phyloP scores from a whole-genome alignment of 495 filamentous ascomycete genomes.

The Talaromyces stipitatus region DNA sequence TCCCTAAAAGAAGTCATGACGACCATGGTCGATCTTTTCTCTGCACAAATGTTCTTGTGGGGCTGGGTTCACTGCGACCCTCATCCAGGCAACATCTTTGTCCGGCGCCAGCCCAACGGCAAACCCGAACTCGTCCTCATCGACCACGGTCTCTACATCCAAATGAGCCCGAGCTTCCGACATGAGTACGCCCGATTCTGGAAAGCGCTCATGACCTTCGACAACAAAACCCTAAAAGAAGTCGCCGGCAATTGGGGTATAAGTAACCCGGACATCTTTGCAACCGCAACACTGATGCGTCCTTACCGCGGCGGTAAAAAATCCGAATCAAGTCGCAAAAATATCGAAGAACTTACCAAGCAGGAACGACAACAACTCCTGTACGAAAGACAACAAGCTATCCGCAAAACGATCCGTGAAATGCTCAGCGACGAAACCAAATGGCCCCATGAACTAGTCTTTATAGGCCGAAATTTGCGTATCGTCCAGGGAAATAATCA shows the following conservation, averaged over 20 bases:
- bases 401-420: conserved; percentile 75
- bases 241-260: conserved; percentile 79
- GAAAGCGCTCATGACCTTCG: conserved; percentile 88
- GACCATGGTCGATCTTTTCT: conserved; percentile 92
- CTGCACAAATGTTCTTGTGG: conserved; percentile 95
- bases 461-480: conserved; percentile 89
- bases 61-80: conserved; percentile 92
- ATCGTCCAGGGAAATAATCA: conserved; percentile 83
- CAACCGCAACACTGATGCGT: conserved; percentile 78
- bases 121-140: conserved; percentile 87
- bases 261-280: conserved; percentile 82
- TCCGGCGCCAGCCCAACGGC: conserved; percentile 74
- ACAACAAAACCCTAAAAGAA: conserved; percentile 67
- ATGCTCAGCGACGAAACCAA: conserved; percentile 84
- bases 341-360: conserved; percentile 54
- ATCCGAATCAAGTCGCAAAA: conserved; percentile 50
- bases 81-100: conserved; percentile 95
- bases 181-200: conserved; percentile 89
- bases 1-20: conserved; percentile 82
- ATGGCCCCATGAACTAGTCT: conserved; percentile 89
- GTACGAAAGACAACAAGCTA: conserved; percentile 78
- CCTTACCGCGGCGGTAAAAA: conserved; percentile 82
- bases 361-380: conserved; percentile 55
- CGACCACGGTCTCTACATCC: conserved; percentile 93
- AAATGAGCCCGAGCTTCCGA: conserved; percentile 75